Conservation (phyloP, 495 filamentous ascomycete genomes). For the Podospora didyma region DNA sequence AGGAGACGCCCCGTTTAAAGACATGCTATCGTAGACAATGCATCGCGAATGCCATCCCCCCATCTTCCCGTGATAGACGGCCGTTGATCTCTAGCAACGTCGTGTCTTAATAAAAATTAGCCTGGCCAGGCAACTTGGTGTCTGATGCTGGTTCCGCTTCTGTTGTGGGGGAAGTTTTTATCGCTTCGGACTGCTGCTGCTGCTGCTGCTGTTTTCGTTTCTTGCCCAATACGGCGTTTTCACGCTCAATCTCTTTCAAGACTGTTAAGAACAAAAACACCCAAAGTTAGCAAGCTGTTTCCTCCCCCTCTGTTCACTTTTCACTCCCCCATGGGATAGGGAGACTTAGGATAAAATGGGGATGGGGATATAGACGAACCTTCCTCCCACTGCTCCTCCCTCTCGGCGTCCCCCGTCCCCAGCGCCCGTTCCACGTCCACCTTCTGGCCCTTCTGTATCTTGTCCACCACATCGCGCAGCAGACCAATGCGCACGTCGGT, state of each 20-base stretch:
- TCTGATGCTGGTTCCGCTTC: slow-evolving; percentile 9
- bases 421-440: slow-evolving; percentile 84
- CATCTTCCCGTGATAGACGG: neutral
- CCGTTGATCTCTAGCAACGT: too few species aligned
- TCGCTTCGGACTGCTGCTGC: slow-evolving; percentile 1
- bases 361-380: slow-evolving; percentile 40
- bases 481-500: slow-evolving; percentile 75
- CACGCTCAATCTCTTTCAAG: slow-evolving; percentile 73
- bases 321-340: too few species aligned
- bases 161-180: neutral
- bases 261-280: slow-evolving; percentile 43
- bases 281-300: neutral
- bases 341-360: neutral
- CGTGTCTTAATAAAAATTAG: slow-evolving; percentile 36
- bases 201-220: slow-evolving; percentile 28
- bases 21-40: slow-evolving; percentile 44
- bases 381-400: slow-evolving; percentile 86
- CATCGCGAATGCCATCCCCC: neutral
- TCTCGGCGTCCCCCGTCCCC: slow-evolving; percentile 70
- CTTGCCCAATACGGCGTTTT: slow-evolving; percentile 61
- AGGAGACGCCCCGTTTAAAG: slow-evolving; percentile 39
- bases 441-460: slow-evolving; percentile 77
- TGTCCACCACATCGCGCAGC: slow-evolving; percentile 77
- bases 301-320: too few species aligned
- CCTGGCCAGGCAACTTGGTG: slow-evolving; percentile 8